Evolutionary conservation across 1,139 yeast species (phyloP).

Genomic region (Yamadazyma sp.): DNA sequence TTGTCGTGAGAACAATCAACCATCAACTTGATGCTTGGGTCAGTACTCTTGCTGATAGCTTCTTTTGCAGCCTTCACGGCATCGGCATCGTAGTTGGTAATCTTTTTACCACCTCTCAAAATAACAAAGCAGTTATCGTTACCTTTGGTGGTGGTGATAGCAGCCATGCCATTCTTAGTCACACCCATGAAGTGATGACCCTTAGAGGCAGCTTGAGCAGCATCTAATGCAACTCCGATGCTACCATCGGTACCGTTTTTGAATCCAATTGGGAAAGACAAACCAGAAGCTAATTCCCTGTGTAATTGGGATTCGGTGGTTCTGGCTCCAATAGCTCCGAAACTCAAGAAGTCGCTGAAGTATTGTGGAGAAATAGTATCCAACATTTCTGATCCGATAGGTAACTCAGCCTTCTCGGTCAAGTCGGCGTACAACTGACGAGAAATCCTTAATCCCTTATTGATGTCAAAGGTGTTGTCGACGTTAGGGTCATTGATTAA

Average conservation of each 20-base stretch:
- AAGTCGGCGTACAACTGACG: constrained; percentile 83
- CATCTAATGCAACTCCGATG: constrained; percentile 89
- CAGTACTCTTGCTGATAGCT: constrained; percentile 40
- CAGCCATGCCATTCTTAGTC: constrained; percentile 85
- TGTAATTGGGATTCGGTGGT: constrained; percentile 97
- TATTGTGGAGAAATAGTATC: constrained; percentile 97
- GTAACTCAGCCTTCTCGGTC: constrained; percentile 68
- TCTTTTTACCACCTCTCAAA: constrained; percentile 91
- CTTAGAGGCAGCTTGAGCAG: constrained; percentile 86
- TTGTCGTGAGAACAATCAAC: constrained; percentile 98
- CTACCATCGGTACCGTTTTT: constrained; percentile 97
- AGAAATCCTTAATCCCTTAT: constrained; percentile 88
- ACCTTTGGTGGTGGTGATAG: constrained; percentile 94
- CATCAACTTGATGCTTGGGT: constrained; percentile 59
- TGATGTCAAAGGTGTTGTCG: constrained; percentile 90
- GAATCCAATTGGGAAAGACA: constrained; percentile 96
- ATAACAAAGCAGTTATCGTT: constrained; percentile 88
- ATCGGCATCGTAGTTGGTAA: constrained; percentile 84
- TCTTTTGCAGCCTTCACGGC: constrained; percentile 76
- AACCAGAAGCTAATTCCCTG: constrained; percentile 92
- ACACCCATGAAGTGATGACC: constrained; percentile 94
- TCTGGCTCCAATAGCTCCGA: constrained; percentile 98
- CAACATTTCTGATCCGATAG: constrained; percentile 96
- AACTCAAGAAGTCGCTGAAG: constrained; percentile 82
- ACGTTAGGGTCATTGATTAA: constrained; percentile 95